Base-by-base conservation (phyloP, 1,284 basidiomycete species). In the Trichosporon sp. region DNA sequence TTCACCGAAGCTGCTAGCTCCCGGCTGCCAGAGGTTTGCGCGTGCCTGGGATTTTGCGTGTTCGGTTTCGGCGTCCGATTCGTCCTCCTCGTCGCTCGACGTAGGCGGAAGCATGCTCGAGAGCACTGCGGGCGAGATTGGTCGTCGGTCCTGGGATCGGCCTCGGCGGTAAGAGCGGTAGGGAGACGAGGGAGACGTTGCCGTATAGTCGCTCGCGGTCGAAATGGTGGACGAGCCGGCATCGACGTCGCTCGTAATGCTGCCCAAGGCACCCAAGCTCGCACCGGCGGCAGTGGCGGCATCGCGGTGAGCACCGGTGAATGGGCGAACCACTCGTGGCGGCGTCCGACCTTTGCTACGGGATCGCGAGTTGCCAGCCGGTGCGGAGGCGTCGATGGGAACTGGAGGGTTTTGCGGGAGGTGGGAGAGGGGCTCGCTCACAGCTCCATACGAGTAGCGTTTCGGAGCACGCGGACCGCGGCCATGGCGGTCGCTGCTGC, bases 281-380 rank as follows among this genome's bases (percentile, higher is more conserved):
- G 73, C 73, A 10, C 73, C 73, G 2, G 73, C 73, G 1, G 68
- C 71, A 1, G 65, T 37, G 2, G 73, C 73, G 12, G 73, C 73
- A 21, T 74, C 61, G 8, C 71, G 70, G 31, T 51, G 67, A 14
- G 69, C 71, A 19, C 26, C 54, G 3, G 74, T 71, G 70, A 75
- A 71, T 2, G 74, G 74, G 0, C 71, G 71, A 16, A 75, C 51
- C 32, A 75, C 63, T n/a, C 80, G 71, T 35, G 79, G 80, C 12
- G 80, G 80, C 21, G 80, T 80, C 14, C 78, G 71, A 8, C 78
- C 80, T 66, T 78, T 79, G 37, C 76, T 77, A 67, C 79, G 66
- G 3, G 76, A 77, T 12, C 78, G 71, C 16, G 76, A 77, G 51
- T 75, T 79, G 10, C 78, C 80, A 21, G 56, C 71, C 1, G 70